Percentiles rank a stretch among this genome's conserved stretches.
Conservation (phyloP, 2,329 filamentous ascomycete genomes). For the Diaporthe citri region DNA sequence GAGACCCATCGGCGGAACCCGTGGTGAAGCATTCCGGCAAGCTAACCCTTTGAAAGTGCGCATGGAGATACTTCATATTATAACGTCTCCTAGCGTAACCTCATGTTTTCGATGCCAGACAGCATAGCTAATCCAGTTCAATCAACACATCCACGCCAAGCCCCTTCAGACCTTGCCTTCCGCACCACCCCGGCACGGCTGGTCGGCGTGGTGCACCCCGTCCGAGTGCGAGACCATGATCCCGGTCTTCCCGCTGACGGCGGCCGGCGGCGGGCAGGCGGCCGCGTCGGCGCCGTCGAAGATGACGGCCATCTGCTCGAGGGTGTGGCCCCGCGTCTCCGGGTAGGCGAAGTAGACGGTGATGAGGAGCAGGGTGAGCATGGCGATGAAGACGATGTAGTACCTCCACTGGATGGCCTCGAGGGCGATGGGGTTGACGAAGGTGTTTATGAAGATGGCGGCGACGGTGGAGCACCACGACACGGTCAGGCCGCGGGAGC, state of each 20-base stretch:
- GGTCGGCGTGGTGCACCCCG: background rate
- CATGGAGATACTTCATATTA: too few species aligned
- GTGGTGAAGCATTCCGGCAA: too few species aligned
- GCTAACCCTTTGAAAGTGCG: too few species aligned
- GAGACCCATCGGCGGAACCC: too few species aligned
- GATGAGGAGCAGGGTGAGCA: conserved; percentile 38
- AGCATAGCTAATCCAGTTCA: background rate
- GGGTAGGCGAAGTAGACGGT: conserved; percentile 42
- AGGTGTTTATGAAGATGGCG: conserved; percentile 42
- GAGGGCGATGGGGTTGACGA: conserved; percentile 42
- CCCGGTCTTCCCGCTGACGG: background rate
- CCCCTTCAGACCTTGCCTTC: background rate
- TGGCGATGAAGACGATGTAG: conserved; percentile 44
- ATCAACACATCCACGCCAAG: too few species aligned
- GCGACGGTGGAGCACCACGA: conserved; percentile 31
- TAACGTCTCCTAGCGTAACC: background rate
- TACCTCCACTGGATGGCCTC: conserved; percentile 43
- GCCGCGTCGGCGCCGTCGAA: conserved; percentile 32
- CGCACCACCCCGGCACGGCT: background rate
- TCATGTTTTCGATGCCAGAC: background rate
- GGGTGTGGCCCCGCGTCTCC: conserved; percentile 36
- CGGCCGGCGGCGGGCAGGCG: background rate
- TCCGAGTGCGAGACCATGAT: conserved; percentile 7
- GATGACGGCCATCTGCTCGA: conserved; percentile 33
- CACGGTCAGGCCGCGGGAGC: conserved; percentile 59